Conservation (phyloP, 768 basidiomycete genomes). For the Leccinum rimulosum region DNA sequence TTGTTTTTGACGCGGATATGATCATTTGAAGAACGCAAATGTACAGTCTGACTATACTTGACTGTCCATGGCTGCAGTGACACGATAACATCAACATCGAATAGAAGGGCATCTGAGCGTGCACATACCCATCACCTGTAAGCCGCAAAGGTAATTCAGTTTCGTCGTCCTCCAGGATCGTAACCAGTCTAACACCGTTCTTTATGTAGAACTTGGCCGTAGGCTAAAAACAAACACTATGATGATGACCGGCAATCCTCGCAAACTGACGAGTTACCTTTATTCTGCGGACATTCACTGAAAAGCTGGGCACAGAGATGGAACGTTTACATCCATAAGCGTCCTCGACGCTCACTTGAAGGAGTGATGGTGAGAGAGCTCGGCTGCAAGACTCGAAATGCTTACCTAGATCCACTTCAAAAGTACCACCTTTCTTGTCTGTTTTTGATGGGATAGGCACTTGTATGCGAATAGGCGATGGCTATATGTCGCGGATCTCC, state of each 20-base stretch:
- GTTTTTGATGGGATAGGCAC: conserved; percentile 68
- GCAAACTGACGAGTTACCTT: conserved; percentile 47
- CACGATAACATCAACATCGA: conserved; percentile 2
- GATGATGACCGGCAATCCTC: not conserved
- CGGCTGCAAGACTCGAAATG: not conserved
- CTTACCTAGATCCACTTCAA: conserved; percentile 77
- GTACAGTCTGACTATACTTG: conserved; percentile 59
- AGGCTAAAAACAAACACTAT: conserved; percentile 47
- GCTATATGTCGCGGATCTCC: conserved; percentile 52
- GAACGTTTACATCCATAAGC: conserved; percentile 81
- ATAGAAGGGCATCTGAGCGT: not conserved
- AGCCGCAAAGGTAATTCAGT: conserved; percentile 78
- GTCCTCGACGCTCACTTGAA: conserved; percentile 80
- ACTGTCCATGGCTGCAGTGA: conserved; percentile 78
- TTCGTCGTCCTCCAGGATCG: conserved; percentile 71
- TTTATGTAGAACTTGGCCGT: conserved; percentile 84
- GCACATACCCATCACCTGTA: conserved; percentile 79
- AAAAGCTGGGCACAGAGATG: conserved; percentile 71
- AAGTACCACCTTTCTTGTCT: conserved; percentile 66
- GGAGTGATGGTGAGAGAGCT: conserved; percentile 1
- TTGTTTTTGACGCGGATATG: conserved; percentile 68
- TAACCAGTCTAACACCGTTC: conserved; percentile 51
- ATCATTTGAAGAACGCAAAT: conserved; percentile 63
- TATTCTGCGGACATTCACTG: conserved; percentile 79
- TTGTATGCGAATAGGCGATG: conserved; percentile 51